Conservation (phyloP, 192 early-diverging fungal genomes). For the Backusella macrospora region DNA sequence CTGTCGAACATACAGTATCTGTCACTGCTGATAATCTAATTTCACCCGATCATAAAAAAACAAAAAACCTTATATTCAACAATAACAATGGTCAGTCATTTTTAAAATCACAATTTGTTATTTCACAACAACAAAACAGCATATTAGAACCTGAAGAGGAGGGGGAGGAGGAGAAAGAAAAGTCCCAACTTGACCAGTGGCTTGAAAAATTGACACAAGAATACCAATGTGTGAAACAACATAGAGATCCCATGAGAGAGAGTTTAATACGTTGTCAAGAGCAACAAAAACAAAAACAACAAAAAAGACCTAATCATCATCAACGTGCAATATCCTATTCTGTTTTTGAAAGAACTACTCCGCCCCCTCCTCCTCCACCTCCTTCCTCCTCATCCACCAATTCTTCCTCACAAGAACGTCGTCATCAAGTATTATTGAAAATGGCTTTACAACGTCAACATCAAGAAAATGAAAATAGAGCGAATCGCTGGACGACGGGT, state of each 20-base stretch:
- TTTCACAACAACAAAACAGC: slow-evolving; percentile 10
- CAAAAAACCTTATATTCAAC: not conserved
- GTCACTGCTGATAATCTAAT: slow-evolving; percentile 12
- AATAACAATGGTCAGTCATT: not conserved
- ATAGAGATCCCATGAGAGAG: slow-evolving; percentile 47
- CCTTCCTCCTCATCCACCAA: too few relatives aligned
- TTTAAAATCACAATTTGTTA: slow-evolving; percentile 12
- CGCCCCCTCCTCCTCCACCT: not conserved
- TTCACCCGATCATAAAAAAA: slow-evolving; percentile 4
- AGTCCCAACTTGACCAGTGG: not conserved
- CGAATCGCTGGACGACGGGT: slow-evolving; percentile 4
- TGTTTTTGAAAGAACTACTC: not conserved
- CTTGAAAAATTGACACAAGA: slow-evolving; percentile 34
- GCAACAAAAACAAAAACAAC: slow-evolving; percentile 2
- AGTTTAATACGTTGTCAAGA: slow-evolving; percentile 36
- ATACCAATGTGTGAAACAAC: slow-evolving; percentile 37
- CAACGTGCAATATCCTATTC: slow-evolving; percentile 18
- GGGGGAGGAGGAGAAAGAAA: slow-evolving; percentile 33
- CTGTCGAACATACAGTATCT: not conserved
- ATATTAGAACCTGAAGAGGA: slow-evolving; percentile 31
- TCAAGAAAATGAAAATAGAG: slow-evolving; percentile 9
- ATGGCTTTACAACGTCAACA: not conserved
- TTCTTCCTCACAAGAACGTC: not conserved
- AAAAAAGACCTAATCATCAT: not conserved
- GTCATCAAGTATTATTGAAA: slow-evolving; percentile 12